Percentiles rank a stretch among this genome's conserved stretches.
Conservation (phyloP, 345 rosid genomes). For the Anacardium occidentale region DNA sequence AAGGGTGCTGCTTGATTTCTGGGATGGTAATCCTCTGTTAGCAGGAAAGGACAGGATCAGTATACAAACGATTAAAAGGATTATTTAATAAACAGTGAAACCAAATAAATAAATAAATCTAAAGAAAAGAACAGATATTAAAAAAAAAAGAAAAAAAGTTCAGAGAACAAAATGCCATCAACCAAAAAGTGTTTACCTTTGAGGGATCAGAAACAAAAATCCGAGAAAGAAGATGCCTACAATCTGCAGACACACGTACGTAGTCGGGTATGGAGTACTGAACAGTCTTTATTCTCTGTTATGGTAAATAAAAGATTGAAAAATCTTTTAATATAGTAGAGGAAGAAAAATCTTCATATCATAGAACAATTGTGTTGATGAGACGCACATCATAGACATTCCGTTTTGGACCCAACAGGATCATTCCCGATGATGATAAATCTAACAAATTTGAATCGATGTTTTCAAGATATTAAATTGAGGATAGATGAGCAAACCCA, state of each 20-base stretch:
- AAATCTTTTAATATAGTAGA: background rate
- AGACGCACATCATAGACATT: constrained; percentile 60
- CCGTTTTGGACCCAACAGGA: too few species aligned
- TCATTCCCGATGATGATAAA: too few species aligned
- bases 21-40: constrained; percentile 60
- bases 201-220: constrained; percentile 67
- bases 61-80: background rate
- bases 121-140: too few species aligned
- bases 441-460: too few species aligned
- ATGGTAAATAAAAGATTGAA: background rate
- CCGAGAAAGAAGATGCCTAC: constrained; percentile 56
- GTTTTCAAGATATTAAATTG: too few species aligned
- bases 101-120: too few species aligned
- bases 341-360: background rate
- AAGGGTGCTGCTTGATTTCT: constrained; percentile 65
- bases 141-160: background rate
- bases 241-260: constrained; percentile 58
- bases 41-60: constrained; percentile 9
- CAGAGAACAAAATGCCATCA: background rate
- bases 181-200: constrained; percentile 37
- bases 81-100: too few species aligned
- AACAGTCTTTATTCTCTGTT: constrained; percentile 60
- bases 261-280: constrained; percentile 72
- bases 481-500: too few species aligned
- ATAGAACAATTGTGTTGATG: background rate